Evolutionary conservation across 2,329 filamentous ascomycete genomes (phyloP), one percentile per base, ranked within the genome.

Genomic region (Nannizziopsis barbatae): DNA sequence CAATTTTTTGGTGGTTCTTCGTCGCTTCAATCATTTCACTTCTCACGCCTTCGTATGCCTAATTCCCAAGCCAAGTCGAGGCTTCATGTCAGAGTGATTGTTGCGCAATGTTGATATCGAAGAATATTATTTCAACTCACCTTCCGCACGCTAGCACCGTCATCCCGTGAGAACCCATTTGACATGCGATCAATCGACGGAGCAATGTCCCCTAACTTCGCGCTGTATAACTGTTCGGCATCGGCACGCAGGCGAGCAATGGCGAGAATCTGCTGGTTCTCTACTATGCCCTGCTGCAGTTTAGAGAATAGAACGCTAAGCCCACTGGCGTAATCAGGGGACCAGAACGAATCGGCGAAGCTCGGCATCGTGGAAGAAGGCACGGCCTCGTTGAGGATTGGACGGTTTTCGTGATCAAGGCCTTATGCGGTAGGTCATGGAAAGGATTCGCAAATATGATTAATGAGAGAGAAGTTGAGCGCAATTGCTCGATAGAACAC

Each of bases 311-410:
- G 78, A 55, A 96, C 88, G 48, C 90, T 89, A 56, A 98, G 79
- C 54, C 92, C 89, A 74, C 86, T 88, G 65, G 90, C 90, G 75
- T 96, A 96, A 76, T 98, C 92, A 65, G 80, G 80, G 53, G 92
- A 95, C 92, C 92, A 98, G 72, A 98, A 96, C 44, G 89, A 95
- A 71, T 90, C 87, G 58, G 88, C 82, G 70, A 98, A 96, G 60
- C 86, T 80, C 58, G 85, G 84, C 85, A 90, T 90, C 65, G 68
- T 80, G 62, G 57, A 50, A 31, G 48, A 40, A 12, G 20, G 33
- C 6, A n/a, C 30, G 5, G 36, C 22, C 18, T 15, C 22, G 22
- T 27, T 27, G 22, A 27, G 22, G 22, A 27, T 27, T n/a, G n/a
- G n/a, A 7, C 22, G 22, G 22, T 27, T 27, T 27, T 27, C 22